Evolutionary conservation across 2,329 filamentous ascomycete species (phyloP).

Genomic region (Exophiala dermatitidis): DNA sequence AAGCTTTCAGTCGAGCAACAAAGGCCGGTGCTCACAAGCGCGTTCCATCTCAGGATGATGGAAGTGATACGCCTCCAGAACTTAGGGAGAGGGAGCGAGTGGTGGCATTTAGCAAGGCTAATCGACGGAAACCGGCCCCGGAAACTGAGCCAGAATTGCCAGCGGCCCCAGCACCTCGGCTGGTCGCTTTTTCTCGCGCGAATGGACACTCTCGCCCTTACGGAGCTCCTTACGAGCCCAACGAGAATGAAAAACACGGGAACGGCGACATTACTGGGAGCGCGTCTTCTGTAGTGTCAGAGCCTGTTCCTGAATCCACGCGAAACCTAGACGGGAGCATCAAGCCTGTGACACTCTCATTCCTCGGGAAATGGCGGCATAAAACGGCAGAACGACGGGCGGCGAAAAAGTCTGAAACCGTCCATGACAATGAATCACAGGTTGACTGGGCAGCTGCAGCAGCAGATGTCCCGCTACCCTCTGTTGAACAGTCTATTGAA

Average conservation of each 20-base stretch:
- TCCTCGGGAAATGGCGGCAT: slow-evolving; percentile 19
- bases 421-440: slow-evolving; percentile 13
- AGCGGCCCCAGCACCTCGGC: slow-evolving; percentile 3
- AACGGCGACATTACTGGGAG: slow-evolving; percentile 6
- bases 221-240: slow-evolving; percentile 3
- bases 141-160: neutral
- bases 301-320: slow-evolving; percentile 7
- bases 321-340: neutral
- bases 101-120: slow-evolving; percentile 14
- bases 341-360: slow-evolving; percentile 5
- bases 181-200: slow-evolving; percentile 16
- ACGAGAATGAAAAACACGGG: neutral
- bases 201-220: slow-evolving; percentile 5
- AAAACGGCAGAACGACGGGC: slow-evolving; percentile 11
- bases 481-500: slow-evolving; percentile 24
- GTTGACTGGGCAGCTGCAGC: slow-evolving; percentile 25
- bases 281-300: slow-evolving; percentile 10
- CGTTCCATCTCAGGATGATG: slow-evolving; percentile 6
- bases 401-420: slow-evolving; percentile 1
- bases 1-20: slow-evolving; percentile 12
- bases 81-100: slow-evolving; percentile 7
- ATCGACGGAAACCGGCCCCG: neutral
- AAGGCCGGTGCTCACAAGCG: neutral
- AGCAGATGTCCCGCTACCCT: slow-evolving; percentile 23
- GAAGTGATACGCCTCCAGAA: slow-evolving; percentile 12